phyloP scores from a whole-genome alignment of 192 early-diverging fungal genomes.

The Entomortierella chlamydospora region DNA sequence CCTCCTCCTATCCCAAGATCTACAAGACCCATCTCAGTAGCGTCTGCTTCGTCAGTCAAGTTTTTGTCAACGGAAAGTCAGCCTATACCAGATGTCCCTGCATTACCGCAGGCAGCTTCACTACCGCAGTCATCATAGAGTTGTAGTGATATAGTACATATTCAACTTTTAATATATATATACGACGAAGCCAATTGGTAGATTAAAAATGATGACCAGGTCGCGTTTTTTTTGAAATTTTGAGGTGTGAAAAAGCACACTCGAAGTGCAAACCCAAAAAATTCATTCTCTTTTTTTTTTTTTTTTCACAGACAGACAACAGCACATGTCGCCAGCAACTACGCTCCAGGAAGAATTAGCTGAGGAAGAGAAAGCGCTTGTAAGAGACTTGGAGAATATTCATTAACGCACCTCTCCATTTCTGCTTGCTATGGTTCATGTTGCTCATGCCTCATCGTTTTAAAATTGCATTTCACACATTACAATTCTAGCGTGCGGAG shows the following conservation, averaged over 20 bases:
- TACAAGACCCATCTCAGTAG: constrained; percentile 22
- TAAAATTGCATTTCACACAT: background rate
- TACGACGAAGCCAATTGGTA: background rate
- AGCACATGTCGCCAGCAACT: constrained; percentile 15
- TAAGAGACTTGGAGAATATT: too few species aligned
- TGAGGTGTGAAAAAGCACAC: too few species aligned
- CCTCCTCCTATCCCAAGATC: constrained; percentile 37
- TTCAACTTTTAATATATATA: background rate
- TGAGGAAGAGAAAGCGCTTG: constrained; percentile 35
- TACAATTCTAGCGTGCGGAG: constrained; percentile 22
- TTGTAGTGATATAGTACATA: background rate
- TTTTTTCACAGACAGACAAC: background rate
- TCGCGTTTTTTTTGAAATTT: too few species aligned
- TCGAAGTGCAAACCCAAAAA: too few species aligned
- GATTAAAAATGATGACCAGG: too few species aligned
- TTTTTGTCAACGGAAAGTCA: background rate
- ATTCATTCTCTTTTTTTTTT: background rate
- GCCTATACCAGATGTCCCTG: constrained; percentile 19
- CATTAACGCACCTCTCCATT: background rate
- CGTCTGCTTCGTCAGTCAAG: constrained; percentile 22
- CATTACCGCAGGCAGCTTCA: background rate
- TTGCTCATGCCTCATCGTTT: background rate
- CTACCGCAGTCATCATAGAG: background rate
- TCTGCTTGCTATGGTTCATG: background rate
- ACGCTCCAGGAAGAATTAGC: constrained; percentile 37